These are phyloP conservation scores for Melanogaster broomeanus DNA, from an alignment of 768 basidiomycete genomes.

Conservation along the genomic window DNA sequence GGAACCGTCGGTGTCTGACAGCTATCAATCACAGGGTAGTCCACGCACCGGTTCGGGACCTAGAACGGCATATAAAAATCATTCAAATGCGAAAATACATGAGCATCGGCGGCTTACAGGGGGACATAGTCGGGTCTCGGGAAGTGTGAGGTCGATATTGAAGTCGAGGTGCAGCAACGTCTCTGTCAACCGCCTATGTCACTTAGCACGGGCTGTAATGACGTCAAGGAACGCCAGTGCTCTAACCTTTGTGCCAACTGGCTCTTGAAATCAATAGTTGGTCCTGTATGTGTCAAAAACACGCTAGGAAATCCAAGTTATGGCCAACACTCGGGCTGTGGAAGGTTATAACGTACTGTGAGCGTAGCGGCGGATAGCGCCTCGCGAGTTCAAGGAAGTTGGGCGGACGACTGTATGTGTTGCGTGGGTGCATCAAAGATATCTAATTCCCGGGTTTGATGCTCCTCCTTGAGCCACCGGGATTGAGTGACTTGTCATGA, in stretches of 20 bases:
- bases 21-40: not conserved
- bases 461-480: too few species aligned
- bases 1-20: not conserved
- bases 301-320: conserved; percentile 22
- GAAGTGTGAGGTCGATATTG: conserved; percentile 57
- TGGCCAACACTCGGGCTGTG: not conserved
- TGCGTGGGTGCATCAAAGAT: conserved; percentile 47
- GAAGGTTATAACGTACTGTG: conserved; percentile 44
- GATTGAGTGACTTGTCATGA: too few species aligned
- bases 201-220: conserved; percentile 3
- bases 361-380: conserved; percentile 54
- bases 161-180: conserved; percentile 81
- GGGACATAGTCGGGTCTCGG: conserved; percentile 79
- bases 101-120: conserved; percentile 53
- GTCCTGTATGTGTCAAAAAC: conserved; percentile 26
- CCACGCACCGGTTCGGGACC: conserved; percentile 71
- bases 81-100: conserved; percentile 1
- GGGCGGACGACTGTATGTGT: conserved; percentile 46
- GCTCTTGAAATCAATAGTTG: conserved; percentile 75
- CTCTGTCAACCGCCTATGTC: conserved; percentile 70
- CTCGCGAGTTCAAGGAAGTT: conserved; percentile 64
- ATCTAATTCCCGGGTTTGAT: too few species aligned
- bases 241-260: conserved; percentile 66
- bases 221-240: not conserved
- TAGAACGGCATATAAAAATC: conserved; percentile 23